Evolutionary conservation across 2,329 filamentous ascomycete species (phyloP).

Genomic region (Botrytis aclada): DNA sequence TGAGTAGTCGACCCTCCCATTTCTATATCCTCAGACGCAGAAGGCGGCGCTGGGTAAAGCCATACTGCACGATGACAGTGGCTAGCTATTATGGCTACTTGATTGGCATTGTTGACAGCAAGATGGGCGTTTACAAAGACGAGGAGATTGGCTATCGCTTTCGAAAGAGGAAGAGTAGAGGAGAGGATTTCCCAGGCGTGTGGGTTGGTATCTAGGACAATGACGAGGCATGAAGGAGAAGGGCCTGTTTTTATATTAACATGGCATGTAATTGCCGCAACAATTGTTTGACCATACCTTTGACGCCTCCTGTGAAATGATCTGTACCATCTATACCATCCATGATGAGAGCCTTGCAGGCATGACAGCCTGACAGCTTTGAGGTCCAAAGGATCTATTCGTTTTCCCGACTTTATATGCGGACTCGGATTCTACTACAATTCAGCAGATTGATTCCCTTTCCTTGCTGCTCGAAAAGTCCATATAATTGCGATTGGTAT

Average conservation of each 20-base stretch:
- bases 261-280: neutral
- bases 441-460: neutral
- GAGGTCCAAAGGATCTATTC: neutral
- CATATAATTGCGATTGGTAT: neutral
- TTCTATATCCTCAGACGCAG: slow-evolving; percentile 49
- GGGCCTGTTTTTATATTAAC: slow-evolving; percentile 42
- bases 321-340: slow-evolving; percentile 62
- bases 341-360: slow-evolving; percentile 45
- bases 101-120: slow-evolving; percentile 88
- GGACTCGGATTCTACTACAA: neutral
- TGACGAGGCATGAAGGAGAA: slow-evolving; percentile 77
- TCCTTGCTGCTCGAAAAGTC: neutral
- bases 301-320: slow-evolving; percentile 48
- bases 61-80: slow-evolving; percentile 84
- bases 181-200: slow-evolving; percentile 84
- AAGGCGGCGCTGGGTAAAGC: slow-evolving; percentile 68
- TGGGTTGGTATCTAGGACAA: slow-evolving; percentile 95
- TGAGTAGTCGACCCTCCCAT: slow-evolving; percentile 50
- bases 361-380: slow-evolving; percentile 24
- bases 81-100: slow-evolving; percentile 86
- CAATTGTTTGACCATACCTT: slow-evolving; percentile 41
- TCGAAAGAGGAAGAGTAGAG: slow-evolving; percentile 71
- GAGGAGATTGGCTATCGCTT: slow-evolving; percentile 82
- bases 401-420: neutral
- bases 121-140: slow-evolving; percentile 97